Evolutionary conservation across 2,329 filamentous ascomycete species (phyloP).

Genomic region (Alternaria ethzedia): DNA sequence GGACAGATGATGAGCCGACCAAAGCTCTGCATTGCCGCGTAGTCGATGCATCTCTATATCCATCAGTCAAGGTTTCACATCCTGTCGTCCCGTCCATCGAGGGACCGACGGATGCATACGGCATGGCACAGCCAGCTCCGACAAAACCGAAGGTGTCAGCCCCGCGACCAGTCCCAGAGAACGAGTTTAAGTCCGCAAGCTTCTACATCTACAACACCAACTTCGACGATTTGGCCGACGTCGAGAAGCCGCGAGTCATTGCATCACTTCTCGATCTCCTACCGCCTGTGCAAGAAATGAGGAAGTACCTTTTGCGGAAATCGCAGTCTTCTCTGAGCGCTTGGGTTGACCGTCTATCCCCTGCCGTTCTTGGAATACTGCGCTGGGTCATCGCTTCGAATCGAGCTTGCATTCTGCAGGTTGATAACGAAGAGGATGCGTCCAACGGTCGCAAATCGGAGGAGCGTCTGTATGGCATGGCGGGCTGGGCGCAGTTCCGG

Average conservation of each 20-base stretch:
- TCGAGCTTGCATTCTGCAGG: constrained; percentile 81
- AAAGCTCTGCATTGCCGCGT: constrained; percentile 59
- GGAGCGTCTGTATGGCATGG: constrained; percentile 68
- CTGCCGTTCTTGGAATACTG: constrained; percentile 71
- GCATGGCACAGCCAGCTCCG: not conserved
- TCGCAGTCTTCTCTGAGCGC: constrained; percentile 49
- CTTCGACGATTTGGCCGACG: constrained; percentile 61
- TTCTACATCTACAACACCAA: constrained; percentile 60
- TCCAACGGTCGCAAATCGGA: constrained; percentile 43
- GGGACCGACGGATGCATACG: not conserved
- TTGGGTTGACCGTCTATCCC: constrained; percentile 68
- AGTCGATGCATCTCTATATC: constrained; percentile 52
- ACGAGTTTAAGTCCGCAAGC: constrained; percentile 40
- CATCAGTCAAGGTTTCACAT: constrained; percentile 47
- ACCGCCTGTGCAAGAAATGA: constrained; percentile 67
- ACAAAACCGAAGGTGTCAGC: not conserved
- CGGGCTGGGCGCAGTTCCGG: constrained; percentile 77
- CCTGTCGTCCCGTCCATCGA: constrained; percentile 25
- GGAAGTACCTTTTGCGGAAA: constrained; percentile 53
- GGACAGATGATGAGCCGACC: constrained; percentile 17
- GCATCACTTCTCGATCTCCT: constrained; percentile 63
- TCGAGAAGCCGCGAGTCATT: constrained; percentile 58
- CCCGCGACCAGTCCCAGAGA: not conserved
- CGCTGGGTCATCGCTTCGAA: constrained; percentile 93
- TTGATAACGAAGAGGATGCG: constrained; percentile 55